A percentile compares a stretch with the other conserved stretches of the same genome.
Evolutionary conservation across 768 basidiomycete species (phyloP).

Genomic region (Jaapia argillacea): DNA sequence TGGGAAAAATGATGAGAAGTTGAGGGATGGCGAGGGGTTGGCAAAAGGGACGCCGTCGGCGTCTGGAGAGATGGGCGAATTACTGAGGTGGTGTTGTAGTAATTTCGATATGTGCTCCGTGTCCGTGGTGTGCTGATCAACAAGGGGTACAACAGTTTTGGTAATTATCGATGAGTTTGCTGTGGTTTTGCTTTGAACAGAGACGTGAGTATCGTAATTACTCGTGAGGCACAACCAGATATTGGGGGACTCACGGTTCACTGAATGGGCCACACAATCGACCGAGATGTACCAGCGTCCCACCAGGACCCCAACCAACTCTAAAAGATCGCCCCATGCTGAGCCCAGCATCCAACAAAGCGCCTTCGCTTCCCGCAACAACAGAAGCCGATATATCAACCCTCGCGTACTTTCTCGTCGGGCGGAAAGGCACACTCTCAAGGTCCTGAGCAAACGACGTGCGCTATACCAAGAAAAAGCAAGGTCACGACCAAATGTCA

Average conservation of each 20-base stretch:
- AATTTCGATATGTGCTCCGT: constrained; percentile 41
- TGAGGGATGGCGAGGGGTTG: constrained; percentile 48
- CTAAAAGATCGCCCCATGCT: constrained; percentile 82
- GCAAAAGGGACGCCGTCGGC: constrained; percentile 65
- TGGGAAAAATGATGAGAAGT: constrained; percentile 69
- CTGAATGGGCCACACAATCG: constrained; percentile 50
- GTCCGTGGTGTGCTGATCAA: too few relatives aligned
- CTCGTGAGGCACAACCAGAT: not conserved
- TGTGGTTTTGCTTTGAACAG: constrained; percentile 40
- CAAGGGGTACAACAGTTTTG: too few relatives aligned
- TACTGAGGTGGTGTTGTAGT: constrained; percentile 66
- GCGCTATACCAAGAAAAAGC: too few relatives aligned
- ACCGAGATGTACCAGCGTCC: constrained; percentile 69
- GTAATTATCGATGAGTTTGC: constrained; percentile 57
- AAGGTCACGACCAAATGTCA: too few relatives aligned
- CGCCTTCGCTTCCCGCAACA: constrained; percentile 52
- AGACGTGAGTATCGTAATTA: not conserved
- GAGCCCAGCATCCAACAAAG: constrained; percentile 73
- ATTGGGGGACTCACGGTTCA: constrained; percentile 48
- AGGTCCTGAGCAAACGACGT: constrained; percentile 55
- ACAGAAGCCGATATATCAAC: constrained; percentile 61
- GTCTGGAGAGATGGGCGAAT: constrained; percentile 63
- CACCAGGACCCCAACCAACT: constrained; percentile 84
- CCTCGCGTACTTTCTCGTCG: constrained; percentile 70
- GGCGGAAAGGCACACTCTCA: constrained; percentile 69